Conservation (phyloP, 306 rosid genomes). For the Quercus gilva region DNA sequence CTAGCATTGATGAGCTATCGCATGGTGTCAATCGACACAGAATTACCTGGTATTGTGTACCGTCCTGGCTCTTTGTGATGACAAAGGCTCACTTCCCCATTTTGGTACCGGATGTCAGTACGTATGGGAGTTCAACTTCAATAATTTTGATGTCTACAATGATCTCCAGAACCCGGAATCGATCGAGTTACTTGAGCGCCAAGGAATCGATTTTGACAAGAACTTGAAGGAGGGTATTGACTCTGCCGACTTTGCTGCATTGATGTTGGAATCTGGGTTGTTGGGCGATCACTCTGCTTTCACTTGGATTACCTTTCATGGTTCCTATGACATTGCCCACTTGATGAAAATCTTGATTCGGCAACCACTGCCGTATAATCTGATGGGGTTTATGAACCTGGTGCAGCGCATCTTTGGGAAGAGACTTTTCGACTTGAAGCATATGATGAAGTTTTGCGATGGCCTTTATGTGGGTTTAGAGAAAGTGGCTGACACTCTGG, state of each 20-base stretch:
- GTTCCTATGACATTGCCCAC: too few species aligned
- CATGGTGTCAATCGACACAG: too few species aligned
- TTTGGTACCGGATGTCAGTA: background rate
- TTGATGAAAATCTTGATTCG: too few species aligned
- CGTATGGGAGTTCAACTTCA: background rate
- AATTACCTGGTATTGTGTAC: too few species aligned
- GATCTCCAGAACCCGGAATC: background rate
- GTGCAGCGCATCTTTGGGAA: too few species aligned
- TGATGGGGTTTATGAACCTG: too few species aligned
- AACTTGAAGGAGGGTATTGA: background rate
- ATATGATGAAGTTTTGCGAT: background rate
- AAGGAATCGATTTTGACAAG: background rate
- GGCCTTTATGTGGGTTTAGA: background rate
- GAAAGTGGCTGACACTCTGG: background rate
- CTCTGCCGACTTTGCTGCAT: too few species aligned
- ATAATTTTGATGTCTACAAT: background rate
- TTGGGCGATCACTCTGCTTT: too few species aligned
- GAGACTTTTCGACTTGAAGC: too few species aligned
- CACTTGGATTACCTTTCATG: too few species aligned
- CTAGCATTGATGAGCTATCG: too few species aligned
- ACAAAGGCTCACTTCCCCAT: background rate
- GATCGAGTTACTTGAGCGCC: background rate
- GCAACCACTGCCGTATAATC: too few species aligned
- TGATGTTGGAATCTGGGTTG: background rate
- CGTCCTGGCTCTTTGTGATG: background rate